Conservation (phyloP, 306 rosid genomes). For the Psophocarpus tetragonolobus region DNA sequence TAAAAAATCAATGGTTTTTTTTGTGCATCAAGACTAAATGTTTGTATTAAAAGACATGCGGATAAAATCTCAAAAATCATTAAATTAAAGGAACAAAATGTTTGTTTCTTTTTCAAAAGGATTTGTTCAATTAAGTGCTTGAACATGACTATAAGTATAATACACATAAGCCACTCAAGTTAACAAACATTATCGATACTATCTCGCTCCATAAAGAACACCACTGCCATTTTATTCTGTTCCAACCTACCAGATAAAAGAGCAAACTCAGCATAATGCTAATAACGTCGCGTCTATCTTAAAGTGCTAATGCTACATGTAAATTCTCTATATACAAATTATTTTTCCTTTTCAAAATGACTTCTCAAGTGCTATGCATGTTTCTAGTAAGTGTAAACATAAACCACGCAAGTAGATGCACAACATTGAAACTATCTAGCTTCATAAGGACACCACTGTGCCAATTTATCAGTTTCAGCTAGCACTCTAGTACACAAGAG, state of each 20-base stretch:
- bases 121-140: no score
- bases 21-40: no score
- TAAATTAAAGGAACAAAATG: no score
- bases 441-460: not conserved
- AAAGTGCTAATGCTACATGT: not conserved
- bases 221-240: not conserved
- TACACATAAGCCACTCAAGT: not conserved
- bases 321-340: not conserved
- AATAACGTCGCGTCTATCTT: not conserved
- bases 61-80: no score
- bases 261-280: not conserved
- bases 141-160: not conserved
- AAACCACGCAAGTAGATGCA: not conserved
- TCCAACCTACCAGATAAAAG: not conserved
- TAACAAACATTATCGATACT: not conserved
- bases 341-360: not conserved
- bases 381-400: not conserved
- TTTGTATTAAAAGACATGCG: no score
- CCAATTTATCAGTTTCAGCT: slow-evolving; percentile 23
- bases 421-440: slow-evolving; percentile 19
- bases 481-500: not conserved
- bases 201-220: not conserved
- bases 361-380: not conserved
- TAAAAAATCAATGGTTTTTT: no score
- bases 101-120: no score